Percentiles rank a stretch among this genome's conserved stretches.
Evolutionary conservation across 306 rosid species (phyloP).

Genomic region (Arachis stenosperma): DNA sequence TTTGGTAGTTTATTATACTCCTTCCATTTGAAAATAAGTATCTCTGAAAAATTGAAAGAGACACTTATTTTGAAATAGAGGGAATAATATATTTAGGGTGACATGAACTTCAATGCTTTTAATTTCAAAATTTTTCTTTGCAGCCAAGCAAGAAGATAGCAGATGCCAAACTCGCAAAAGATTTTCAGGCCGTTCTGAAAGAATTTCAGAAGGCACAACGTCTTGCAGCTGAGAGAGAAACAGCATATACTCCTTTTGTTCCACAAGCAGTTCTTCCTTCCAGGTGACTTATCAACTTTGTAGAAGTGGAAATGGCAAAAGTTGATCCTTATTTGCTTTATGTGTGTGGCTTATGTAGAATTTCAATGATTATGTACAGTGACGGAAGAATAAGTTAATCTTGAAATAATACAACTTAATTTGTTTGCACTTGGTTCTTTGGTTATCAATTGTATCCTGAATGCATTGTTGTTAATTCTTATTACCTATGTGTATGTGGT

Average conservation of each 20-base stretch:
- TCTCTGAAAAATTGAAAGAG: no score
- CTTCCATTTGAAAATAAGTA: no score
- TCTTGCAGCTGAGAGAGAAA: no score
- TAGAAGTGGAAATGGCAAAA: conserved; percentile 22
- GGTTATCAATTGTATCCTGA: background rate
- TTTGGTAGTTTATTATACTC: background rate
- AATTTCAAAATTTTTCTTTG: conserved; percentile 30
- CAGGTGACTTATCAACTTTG: conserved; percentile 53
- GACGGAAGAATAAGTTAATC: background rate
- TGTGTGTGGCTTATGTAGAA: no score
- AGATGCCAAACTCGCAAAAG: conserved; percentile 32
- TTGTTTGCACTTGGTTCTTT: conserved; percentile 25
- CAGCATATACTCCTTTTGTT: background rate
- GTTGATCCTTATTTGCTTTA: background rate
- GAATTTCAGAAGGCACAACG: no score
- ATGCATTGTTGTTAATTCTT: no score
- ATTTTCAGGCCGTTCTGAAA: no score
- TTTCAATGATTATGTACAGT: no score
- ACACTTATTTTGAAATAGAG: no score
- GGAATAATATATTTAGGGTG: background rate
- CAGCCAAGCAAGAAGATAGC: conserved; percentile 96
- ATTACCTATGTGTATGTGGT: no score
- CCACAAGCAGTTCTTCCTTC: conserved; percentile 84
- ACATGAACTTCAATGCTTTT: conserved; percentile 28
- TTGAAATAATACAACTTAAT: conserved; percentile 16